Base-by-base conservation (phyloP, 2,329 filamentous ascomycete species). In the Trichoderma atroviride region DNA sequence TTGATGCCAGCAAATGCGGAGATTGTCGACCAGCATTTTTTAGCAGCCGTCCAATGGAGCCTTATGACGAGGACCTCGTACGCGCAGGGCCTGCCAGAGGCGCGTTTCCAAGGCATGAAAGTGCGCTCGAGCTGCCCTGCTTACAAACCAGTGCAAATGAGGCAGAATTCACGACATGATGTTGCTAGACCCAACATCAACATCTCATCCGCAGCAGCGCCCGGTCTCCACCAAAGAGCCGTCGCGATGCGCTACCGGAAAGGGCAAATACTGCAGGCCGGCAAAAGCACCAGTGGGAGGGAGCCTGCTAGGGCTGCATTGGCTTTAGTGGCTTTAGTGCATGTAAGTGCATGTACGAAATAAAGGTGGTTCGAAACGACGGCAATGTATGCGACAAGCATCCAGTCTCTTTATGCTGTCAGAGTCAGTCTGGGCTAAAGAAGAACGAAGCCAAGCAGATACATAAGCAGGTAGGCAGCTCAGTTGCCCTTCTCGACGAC, bases 131-230 rank as follows among this genome's bases (percentile, higher is more conserved):
- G 61, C 40, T 40, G 53, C 53, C 53, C 35, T 59, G 57, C 57
- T 59, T 59, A 59, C 57, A 59, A 43, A 64, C 61, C 50, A 56
- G 22, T 29, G 50, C 60, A 14, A 63, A 53, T 29, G 60, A 63
- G 60, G 60, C 60, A 35, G 60, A 63, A 29, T 37, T 27, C 60
- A 50, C 60, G 27, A 60, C 37, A n/a, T 53, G 19, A 11, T 24
- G 52, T 52, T 62, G 31, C 40, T 43, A 43, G 40, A 6, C 19
- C 40, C 40, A 50, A 22, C 47, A 24, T 50, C 47, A 11, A 5
- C 47, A 24, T 22, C 47, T 11, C 16, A 55, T 63, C 60, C 60
- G 60, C 47, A 63, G 60, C 60, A 63, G 60, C 47, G 60, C 60
- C 60, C 29, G 47, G 50, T 55, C 47, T 55, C 61, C 61, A 64